Evolutionary conservation across 2,329 filamentous ascomycete species (phyloP).

Genomic region (Stachybotrys chartarum): DNA sequence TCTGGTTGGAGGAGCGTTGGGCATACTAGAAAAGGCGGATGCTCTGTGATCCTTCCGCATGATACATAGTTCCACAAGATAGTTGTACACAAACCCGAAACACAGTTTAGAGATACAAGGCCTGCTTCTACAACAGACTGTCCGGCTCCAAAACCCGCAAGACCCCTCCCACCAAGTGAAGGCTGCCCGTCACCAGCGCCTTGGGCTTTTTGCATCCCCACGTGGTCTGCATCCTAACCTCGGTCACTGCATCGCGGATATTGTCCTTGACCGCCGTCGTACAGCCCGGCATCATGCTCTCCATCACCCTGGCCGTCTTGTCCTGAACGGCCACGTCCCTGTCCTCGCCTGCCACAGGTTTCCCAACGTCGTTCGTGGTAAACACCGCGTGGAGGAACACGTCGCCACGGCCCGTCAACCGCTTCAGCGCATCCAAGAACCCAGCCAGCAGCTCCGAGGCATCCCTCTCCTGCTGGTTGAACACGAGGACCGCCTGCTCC

Average conservation of each 20-base stretch:
- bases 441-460: slow-evolving; percentile 56
- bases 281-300: slow-evolving; percentile 39
- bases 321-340: slow-evolving; percentile 56
- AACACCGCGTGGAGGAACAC: slow-evolving; percentile 71
- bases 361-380: slow-evolving; percentile 58
- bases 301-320: slow-evolving; percentile 56
- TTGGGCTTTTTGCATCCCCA: slow-evolving; percentile 37
- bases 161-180: slow-evolving; percentile 76
- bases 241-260: slow-evolving; percentile 61
- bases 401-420: slow-evolving; percentile 24
- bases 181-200: slow-evolving; percentile 72
- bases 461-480: slow-evolving; percentile 89
- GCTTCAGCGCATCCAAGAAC: slow-evolving; percentile 50
- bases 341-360: slow-evolving; percentile 22
- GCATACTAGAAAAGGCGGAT: slow-evolving; percentile 39
- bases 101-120: background rate
- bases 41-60: slow-evolving; percentile 22
- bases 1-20: slow-evolving; percentile 49
- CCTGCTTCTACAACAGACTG: slow-evolving; percentile 20
- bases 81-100: background rate
- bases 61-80: background rate
- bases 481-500: slow-evolving; percentile 56
- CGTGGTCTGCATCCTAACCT: slow-evolving; percentile 36
- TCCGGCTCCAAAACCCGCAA: slow-evolving; percentile 60
- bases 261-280: slow-evolving; percentile 52